Evolutionary conservation across 768 basidiomycete genomes (phyloP).

Genomic region (Boletus huronensis): DNA sequence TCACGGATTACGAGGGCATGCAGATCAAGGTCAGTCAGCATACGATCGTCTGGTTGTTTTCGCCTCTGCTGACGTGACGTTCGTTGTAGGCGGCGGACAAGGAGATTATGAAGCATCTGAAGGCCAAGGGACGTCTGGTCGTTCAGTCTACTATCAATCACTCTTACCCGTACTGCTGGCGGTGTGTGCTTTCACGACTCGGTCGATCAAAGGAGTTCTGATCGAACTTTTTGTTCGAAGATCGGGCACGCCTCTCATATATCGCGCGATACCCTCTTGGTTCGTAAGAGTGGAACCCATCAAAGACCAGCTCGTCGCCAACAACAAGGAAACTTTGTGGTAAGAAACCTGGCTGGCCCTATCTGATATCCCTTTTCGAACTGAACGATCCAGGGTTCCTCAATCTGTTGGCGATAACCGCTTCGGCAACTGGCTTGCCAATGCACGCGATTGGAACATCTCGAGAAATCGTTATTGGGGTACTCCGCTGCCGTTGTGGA

Average conservation of each 20-base stretch:
- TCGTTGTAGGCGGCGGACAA: slow-evolving; percentile 81
- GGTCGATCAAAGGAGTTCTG: background rate
- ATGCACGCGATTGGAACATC: slow-evolving; percentile 99
- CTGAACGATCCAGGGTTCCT: slow-evolving; percentile 68
- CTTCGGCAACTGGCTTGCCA: slow-evolving; percentile 96
- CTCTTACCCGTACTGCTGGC: slow-evolving; percentile 97
- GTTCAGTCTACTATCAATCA: slow-evolving; percentile 85
- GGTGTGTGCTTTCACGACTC: slow-evolving; percentile 40
- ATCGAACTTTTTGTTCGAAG: slow-evolving; percentile 36
- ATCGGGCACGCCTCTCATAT: slow-evolving; percentile 92
- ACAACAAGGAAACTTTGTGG: slow-evolving; percentile 92
- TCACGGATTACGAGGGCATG: slow-evolving; percentile 83
- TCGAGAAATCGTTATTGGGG: slow-evolving; percentile 99
- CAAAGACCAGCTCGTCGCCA: slow-evolving; percentile 80
- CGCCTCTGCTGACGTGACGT: background rate
- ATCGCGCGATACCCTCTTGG: slow-evolving; percentile 95
- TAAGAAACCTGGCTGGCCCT: slow-evolving; percentile 28
- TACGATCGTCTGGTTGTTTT: background rate
- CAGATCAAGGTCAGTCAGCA: slow-evolving; percentile 73
- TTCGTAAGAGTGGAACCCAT: slow-evolving; percentile 87
- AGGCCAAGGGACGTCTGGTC: slow-evolving; percentile 82
- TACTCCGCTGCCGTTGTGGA: slow-evolving; percentile 96
- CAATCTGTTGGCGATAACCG: slow-evolving; percentile 85
- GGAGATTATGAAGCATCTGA: slow-evolving; percentile 86
- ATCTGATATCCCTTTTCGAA: background rate